A percentile compares a stretch with the other conserved stretches of the same genome.
Conservation (phyloP, 352 stramenopile genomes). For the Globisporangium okanoganense region DNA sequence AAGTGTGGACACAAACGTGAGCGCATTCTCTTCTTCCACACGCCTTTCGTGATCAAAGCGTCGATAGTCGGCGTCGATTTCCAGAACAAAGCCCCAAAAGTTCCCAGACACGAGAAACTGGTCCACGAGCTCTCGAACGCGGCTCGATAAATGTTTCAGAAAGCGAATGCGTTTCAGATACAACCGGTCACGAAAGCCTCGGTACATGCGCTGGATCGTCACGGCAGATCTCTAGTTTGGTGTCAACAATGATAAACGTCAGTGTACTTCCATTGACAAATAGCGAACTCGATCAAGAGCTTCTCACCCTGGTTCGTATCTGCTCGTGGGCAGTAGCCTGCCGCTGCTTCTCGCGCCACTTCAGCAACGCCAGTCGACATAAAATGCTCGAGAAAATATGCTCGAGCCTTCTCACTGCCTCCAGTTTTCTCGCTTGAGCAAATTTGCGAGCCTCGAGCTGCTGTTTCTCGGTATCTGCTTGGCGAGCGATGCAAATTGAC, state of each 20-base stretch:
- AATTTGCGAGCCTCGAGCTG: neutral
- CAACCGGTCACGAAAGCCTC: constrained; percentile 42
- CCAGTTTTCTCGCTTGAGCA: constrained; percentile 6
- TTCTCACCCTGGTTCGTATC: constrained; percentile 16
- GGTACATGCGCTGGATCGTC: constrained; percentile 47
- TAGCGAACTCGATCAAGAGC: neutral
- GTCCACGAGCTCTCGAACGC: constrained; percentile 41
- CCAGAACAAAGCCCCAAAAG: constrained; percentile 56
- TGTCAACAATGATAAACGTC: neutral
- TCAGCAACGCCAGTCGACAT: constrained; percentile 19
- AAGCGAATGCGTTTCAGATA: constrained; percentile 39
- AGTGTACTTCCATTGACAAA: neutral
- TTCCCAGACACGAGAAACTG: constrained; percentile 45
- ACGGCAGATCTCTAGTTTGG: constrained; percentile 19
- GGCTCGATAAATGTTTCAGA: constrained; percentile 29
- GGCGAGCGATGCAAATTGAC: constrained; percentile 9
- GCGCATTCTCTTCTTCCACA: constrained; percentile 38
- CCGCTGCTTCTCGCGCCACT: constrained; percentile 27
- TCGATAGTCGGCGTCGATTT: constrained; percentile 57
- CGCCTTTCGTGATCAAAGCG: constrained; percentile 39
- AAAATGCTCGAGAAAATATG: constrained; percentile 11
- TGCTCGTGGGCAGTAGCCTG: constrained; percentile 23
- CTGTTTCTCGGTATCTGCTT: neutral
- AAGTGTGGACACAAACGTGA: constrained; percentile 49
- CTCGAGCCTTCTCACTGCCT: constrained; percentile 8